Conservation (phyloP, 163 green algal species). For the Scenedesmus sp. region DNA sequence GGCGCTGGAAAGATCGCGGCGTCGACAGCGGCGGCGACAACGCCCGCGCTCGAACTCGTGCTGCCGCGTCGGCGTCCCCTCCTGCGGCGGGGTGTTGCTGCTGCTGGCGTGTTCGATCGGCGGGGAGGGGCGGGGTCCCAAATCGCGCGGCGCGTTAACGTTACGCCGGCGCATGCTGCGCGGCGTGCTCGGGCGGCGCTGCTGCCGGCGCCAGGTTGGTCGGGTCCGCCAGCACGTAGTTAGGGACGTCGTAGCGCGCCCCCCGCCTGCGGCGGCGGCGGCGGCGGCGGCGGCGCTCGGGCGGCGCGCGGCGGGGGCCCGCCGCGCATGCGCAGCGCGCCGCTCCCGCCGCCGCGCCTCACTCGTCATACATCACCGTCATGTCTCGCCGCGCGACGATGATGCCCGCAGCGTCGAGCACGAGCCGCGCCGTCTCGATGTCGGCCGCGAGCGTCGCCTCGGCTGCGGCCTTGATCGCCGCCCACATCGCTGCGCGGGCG, state of each 20-base stretch:
- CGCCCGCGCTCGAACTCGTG: no score
- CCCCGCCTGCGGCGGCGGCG: no score
- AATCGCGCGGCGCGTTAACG: no score
- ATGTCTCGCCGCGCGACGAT: conserved; percentile 80
- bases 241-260: conserved; percentile 85
- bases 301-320: no score
- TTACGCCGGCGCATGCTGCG: neutral
- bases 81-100: conserved; percentile 14
- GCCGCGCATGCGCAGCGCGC: no score
- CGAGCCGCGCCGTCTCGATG: conserved; percentile 64
- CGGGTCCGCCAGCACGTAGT: conserved; percentile 76
- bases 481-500: conserved; percentile 74
- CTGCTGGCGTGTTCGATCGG: no score
- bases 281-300: no score
- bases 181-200: neutral
- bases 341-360: no score
- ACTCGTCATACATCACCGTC: conserved; percentile 86
- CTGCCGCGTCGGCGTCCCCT: no score
- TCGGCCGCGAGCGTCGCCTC: conserved; percentile 71
- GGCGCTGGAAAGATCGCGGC: no score
- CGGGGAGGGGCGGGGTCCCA: no score
- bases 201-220: conserved; percentile 62
- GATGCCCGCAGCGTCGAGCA: conserved; percentile 84
- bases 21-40: no score
- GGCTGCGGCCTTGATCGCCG: conserved; percentile 76